A percentile compares a stretch with the other conserved stretches of the same genome.
phyloP scores from a whole-genome alignment of 2,329 filamentous ascomycete genomes.

The Trichothecium roseum region DNA sequence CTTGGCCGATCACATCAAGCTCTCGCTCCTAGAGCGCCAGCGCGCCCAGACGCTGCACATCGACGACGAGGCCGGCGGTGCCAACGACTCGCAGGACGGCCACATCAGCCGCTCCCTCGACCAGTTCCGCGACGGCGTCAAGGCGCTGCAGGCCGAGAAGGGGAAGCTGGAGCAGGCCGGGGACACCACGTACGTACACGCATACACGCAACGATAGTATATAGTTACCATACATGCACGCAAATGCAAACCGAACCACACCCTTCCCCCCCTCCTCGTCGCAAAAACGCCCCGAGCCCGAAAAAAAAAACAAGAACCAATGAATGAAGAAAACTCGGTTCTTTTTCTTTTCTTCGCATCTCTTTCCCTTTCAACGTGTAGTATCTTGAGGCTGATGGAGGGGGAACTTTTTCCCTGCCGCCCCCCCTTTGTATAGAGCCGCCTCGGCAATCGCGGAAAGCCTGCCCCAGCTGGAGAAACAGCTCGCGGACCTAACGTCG shows the following conservation, averaged over 20 bases:
- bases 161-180: constrained; percentile 52
- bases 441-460: constrained; percentile 47
- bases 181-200: constrained; percentile 46
- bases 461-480: constrained; percentile 57
- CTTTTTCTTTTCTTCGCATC: not conserved
- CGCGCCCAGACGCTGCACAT: constrained; percentile 74
- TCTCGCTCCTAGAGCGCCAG: constrained; percentile 86
- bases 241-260: too few relatives aligned
- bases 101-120: constrained; percentile 84
- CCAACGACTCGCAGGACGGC: constrained; percentile 68
- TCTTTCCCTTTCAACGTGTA: not conserved
- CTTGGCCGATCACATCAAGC: constrained; percentile 91
- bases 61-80: constrained; percentile 24
- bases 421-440: constrained; percentile 23
- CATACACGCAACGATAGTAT: not conserved
- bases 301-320: too few relatives aligned
- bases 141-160: constrained; percentile 54
- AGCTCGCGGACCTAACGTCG: constrained; percentile 64
- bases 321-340: too few relatives aligned
- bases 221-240: too few relatives aligned
- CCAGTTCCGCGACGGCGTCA: constrained; percentile 72
- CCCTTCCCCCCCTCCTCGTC: constrained; percentile 3
- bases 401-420: constrained; percentile 1
- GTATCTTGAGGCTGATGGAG: not conserved
- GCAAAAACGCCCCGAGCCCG: too few relatives aligned